Percentiles rank a stretch among this genome's conserved stretches.
Evolutionary conservation across 192 early-diverging fungal species (phyloP).

Genomic region (Podila clonocystis): DNA sequence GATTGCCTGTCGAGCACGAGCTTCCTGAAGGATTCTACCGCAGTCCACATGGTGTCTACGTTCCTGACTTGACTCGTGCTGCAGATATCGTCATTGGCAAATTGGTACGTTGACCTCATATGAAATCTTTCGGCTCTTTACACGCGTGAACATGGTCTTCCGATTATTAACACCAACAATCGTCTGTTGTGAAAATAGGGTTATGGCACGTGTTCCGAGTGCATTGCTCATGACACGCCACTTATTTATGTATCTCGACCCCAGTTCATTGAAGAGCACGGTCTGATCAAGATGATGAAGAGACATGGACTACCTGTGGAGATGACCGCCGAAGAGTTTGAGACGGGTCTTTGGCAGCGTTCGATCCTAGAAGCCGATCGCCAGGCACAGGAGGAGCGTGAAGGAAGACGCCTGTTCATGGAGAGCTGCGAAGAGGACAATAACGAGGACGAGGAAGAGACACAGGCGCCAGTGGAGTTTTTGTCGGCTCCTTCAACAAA

Average conservation of each 20-base stretch:
- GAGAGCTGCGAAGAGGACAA: constrained; percentile 9
- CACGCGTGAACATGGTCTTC: not conserved
- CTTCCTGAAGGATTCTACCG: constrained; percentile 60
- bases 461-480: not conserved
- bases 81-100: constrained; percentile 71
- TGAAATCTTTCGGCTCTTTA: not conserved
- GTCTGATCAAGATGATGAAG: constrained; percentile 63
- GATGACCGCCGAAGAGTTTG: constrained; percentile 63
- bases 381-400: constrained; percentile 28
- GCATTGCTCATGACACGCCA: constrained; percentile 64
- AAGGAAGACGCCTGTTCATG: constrained; percentile 14
- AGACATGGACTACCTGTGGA: constrained; percentile 64
- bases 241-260: constrained; percentile 69
- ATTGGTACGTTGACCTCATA: constrained; percentile 29
- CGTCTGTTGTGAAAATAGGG: constrained; percentile 39
- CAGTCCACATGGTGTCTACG: constrained; percentile 64
- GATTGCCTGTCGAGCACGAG: constrained; percentile 53
- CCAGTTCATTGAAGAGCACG: constrained; percentile 69
- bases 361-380: constrained; percentile 57
- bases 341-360: constrained; percentile 61
- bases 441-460: not conserved
- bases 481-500: not conserved
- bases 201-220: constrained; percentile 72
- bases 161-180: not conserved
- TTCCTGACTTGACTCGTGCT: constrained; percentile 68